Percentiles rank a stretch among this genome's conserved stretches.
These are phyloP conservation scores for Metschnikowia cerradonensis DNA, from an alignment of 805 yeast genomes.

Conservation along the genomic window DNA sequence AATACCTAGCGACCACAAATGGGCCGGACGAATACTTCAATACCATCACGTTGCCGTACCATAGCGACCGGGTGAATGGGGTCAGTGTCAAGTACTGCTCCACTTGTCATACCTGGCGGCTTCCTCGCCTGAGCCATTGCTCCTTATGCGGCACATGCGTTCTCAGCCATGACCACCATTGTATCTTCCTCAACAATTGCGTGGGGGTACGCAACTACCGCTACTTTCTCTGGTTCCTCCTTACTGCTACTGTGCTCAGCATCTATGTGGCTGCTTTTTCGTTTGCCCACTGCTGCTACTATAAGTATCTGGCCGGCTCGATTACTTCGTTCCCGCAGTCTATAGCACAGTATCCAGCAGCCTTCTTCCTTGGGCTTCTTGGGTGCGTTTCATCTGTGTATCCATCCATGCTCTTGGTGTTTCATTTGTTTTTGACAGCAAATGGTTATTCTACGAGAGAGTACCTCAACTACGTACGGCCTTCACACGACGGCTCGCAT, in stretches of 20 bases:
- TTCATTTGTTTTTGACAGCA: constrained; percentile 52
- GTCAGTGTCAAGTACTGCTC: constrained; percentile 54
- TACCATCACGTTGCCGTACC: constrained; percentile 20
- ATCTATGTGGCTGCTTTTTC: constrained; percentile 9
- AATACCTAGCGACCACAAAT: constrained; percentile 1
- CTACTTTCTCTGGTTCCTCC: constrained; percentile 32
- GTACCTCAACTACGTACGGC: constrained; percentile 46
- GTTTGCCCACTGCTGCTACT: constrained; percentile 18
- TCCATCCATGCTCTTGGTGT: constrained; percentile 49
- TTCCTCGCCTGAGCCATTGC: constrained; percentile 69
- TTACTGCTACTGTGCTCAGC: constrained; percentile 21
- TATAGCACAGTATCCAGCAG: constrained; percentile 24
- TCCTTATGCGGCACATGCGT: constrained; percentile 64
- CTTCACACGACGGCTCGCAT: constrained; percentile 26
- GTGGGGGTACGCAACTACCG: constrained; percentile 38
- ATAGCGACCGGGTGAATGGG: constrained; percentile 21
- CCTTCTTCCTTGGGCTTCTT: constrained; percentile 52
- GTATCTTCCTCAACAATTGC: constrained; percentile 53
- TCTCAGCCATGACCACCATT: constrained; percentile 67
- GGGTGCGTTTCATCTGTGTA: constrained; percentile 46
- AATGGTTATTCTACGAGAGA: constrained; percentile 72
- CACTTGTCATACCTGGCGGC: constrained; percentile 59
- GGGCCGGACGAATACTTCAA: constrained; percentile 50
- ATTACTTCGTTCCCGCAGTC: constrained; percentile 5
- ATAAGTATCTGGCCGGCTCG: constrained; percentile 1